Evolutionary conservation across 2,329 filamentous ascomycete genomes (phyloP).

Genomic region (Scytalidium lignicola): DNA sequence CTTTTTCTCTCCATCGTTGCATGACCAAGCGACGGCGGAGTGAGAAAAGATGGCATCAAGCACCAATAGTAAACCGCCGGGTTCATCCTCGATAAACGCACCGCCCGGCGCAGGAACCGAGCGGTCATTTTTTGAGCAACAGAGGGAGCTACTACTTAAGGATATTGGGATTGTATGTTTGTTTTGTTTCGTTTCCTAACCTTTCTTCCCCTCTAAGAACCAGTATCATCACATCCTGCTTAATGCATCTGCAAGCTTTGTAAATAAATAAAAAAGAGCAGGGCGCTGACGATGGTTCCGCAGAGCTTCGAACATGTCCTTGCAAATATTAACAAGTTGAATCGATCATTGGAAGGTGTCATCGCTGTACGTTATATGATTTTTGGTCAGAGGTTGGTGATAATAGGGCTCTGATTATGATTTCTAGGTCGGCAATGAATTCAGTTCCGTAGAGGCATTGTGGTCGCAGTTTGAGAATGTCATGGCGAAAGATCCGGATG

Average conservation of each 20-base stretch:
- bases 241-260: too few species aligned
- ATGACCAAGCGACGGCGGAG: too few species aligned
- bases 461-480: slow-evolving; percentile 98
- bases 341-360: slow-evolving; percentile 85
- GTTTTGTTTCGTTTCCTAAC: too few species aligned
- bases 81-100: slow-evolving; percentile 8
- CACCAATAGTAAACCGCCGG: slow-evolving; percentile 14
- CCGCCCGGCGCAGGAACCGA: slow-evolving; percentile 23
- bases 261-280: too few species aligned
- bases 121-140: slow-evolving; percentile 69
- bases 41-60: slow-evolving; percentile 18
- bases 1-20: too few species aligned
- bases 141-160: slow-evolving; percentile 64
- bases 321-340: slow-evolving; percentile 92
- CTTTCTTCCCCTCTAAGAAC: too few species aligned
- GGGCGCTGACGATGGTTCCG: neutral
- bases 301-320: slow-evolving; percentile 86
- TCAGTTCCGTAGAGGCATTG: slow-evolving; percentile 90
- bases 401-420: neutral
- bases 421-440: slow-evolving; percentile 81
- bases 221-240: too few species aligned
- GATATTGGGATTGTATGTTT: slow-evolving; percentile 66
- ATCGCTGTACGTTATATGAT: slow-evolving; percentile 67
- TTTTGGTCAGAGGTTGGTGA: too few species aligned
- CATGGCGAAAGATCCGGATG: slow-evolving; percentile 67